Evolutionary conservation across 352 stramenopile genomes (phyloP).

Genomic region (Phytophthora ohioensis): DNA sequence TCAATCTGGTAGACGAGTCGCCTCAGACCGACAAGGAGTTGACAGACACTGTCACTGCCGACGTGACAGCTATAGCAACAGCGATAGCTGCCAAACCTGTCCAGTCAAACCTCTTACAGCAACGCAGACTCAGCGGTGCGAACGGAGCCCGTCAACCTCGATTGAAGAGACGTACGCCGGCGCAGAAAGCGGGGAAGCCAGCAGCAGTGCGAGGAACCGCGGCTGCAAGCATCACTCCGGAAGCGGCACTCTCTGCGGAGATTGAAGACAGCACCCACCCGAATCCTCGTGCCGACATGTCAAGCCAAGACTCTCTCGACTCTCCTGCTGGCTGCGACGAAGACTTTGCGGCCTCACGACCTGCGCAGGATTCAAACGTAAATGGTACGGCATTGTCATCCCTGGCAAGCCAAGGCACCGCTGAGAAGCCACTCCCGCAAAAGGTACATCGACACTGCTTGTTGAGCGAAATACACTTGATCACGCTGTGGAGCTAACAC

Average conservation of each 20-base stretch:
- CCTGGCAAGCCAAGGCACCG: constrained; percentile 2
- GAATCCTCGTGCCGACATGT: constrained; percentile 13
- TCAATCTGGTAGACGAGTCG: constrained; percentile 33
- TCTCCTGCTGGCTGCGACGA: constrained; percentile 38
- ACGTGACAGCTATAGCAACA: not conserved
- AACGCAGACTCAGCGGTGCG: not conserved
- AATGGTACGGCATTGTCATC: constrained; percentile 2
- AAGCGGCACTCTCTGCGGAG: not conserved
- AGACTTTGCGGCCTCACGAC: constrained; percentile 4
- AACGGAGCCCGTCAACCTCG: constrained; percentile 21
- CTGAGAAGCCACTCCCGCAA: constrained; percentile 19
- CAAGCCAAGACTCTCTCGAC: constrained; percentile 25
- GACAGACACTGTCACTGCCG: constrained; percentile 8
- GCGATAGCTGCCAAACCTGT: not conserved
- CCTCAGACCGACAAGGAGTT: constrained; percentile 31
- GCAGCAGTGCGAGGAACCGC: not conserved
- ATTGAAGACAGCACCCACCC: constrained; percentile 2
- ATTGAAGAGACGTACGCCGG: constrained; percentile 36
- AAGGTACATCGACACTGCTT: constrained; percentile 31
- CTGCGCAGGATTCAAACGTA: not conserved
- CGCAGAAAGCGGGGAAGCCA: constrained; percentile 37
- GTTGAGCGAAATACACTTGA: not conserved
- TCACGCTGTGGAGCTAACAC: constrained; percentile 5
- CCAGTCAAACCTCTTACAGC: not conserved
- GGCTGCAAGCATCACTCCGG: constrained; percentile 4